Base-by-base conservation (phyloP, 2,329 filamentous ascomycete species). In the Onygenales sp. region DNA sequence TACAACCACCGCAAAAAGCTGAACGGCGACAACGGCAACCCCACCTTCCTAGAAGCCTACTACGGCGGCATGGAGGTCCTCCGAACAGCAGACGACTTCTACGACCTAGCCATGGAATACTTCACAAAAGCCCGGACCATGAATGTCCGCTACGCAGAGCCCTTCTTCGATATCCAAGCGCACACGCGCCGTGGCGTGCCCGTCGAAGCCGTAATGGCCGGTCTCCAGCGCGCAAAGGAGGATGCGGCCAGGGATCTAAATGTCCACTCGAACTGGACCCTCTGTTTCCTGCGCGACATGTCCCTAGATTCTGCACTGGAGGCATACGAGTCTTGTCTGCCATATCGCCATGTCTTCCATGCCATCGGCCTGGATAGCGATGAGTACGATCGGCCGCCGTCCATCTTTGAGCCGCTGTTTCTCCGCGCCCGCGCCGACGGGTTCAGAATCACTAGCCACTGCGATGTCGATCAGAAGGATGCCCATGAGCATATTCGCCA, bases 401-500 rank as follows among this genome's bases (percentile, higher is more conserved):
- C 65, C 47, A 62, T 77, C 32, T 77, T 78, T 56, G 70, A 74
- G 48, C 58, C 66, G 13, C 64, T 67, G 0, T 78, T 71, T 51
- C 56, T 53, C 7, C 58, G 62, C 17, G 73, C 73, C 2, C 58
- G 62, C 51, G 54, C 53, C 11, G 73, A 76, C 42, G 73, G 74
- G 0, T 66, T 75, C 52, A 68, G 72, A 39, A 62, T 75, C 11
- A 79, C 76, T 2, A 71, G 71, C 59, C 77, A 79, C 52, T 78
- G 75, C 60, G 77, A 79, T 54, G 74, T 78, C 44, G 75, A 74
- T 44, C 74, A 78, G 56, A 72, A 74, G 52, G 74, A 77, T 55
- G 71, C 72, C 0, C 68, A 70, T 21, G 69, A 68, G 31, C 74
- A 79, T 54, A 67, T 76, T 13, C 60, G 60, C 1, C 67, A 77